phyloP scores from a whole-genome alignment of 768 basidiomycete species.

The Kwoniella mangroviensis region DNA sequence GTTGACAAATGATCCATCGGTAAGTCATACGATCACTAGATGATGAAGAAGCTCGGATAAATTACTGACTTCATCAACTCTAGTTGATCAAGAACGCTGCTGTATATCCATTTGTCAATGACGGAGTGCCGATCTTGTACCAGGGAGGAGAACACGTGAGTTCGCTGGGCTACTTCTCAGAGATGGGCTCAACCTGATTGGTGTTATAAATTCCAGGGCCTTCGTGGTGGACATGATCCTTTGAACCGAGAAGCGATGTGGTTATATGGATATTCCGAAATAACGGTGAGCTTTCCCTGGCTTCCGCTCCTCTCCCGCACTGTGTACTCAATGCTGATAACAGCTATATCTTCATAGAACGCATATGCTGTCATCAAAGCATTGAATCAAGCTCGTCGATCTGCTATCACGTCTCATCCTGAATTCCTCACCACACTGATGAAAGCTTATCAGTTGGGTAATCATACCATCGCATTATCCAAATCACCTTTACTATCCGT shows the following conservation, averaged over 20 bases:
- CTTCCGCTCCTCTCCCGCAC: not conserved
- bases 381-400: constrained; percentile 47
- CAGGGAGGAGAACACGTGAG: constrained; percentile 51
- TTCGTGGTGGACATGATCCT: constrained; percentile 55
- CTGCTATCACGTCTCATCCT: constrained; percentile 37
- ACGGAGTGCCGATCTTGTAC: constrained; percentile 59
- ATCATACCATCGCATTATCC: constrained; percentile 43
- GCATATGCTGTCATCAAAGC: constrained; percentile 36
- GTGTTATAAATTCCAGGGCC: constrained; percentile 27
- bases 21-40: constrained; percentile 18
- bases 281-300: constrained; percentile 24
- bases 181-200: no score
- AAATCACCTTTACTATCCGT: constrained; percentile 53
- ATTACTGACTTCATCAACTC: not conserved
- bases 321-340: not conserved
- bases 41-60: not conserved
- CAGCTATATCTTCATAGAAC: constrained; percentile 17
- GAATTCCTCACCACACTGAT: constrained; percentile 43
- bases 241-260: constrained; percentile 57
- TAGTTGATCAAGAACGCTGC: constrained; percentile 56
- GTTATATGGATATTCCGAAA: constrained; percentile 36
- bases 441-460: constrained; percentile 32
- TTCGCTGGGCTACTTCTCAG: not conserved
- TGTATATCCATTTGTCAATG: constrained; percentile 56
- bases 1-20: constrained; percentile 37